Percentiles rank a stretch among this genome's conserved stretches.
Evolutionary conservation across 1,284 basidiomycete genomes (phyloP).

Genomic region (Apiotrichum brassicae): DNA sequence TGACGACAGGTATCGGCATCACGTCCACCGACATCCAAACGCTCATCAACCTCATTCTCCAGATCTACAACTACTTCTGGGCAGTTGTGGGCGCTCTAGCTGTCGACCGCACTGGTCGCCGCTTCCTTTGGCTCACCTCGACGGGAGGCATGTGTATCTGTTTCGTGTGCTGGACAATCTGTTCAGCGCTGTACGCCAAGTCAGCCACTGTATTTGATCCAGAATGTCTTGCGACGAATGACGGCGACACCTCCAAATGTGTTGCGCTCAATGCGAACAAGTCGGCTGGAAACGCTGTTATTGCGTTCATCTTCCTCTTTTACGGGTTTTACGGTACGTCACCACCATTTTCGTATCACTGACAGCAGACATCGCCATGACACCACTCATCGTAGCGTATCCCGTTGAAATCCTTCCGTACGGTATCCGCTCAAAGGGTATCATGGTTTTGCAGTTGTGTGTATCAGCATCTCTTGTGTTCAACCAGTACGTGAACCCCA

Average conservation of each 20-base stretch:
- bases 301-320: slow-evolving; percentile 39
- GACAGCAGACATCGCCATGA: slow-evolving; percentile 20
- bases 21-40: slow-evolving; percentile 56
- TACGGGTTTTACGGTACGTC: slow-evolving; percentile 29
- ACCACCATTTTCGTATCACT: background rate
- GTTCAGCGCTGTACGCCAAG: slow-evolving; percentile 55
- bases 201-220: slow-evolving; percentile 20
- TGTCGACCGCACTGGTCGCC: slow-evolving; percentile 40
- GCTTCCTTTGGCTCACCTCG: slow-evolving; percentile 22
- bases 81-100: slow-evolving; percentile 27
- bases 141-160: slow-evolving; percentile 50
- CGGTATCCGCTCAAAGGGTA: slow-evolving; percentile 64
- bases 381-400: slow-evolving; percentile 41
- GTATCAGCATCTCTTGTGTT: slow-evolving; percentile 40
- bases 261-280: slow-evolving; percentile 13
- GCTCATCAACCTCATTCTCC: slow-evolving; percentile 54
- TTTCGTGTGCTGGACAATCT: slow-evolving; percentile 59
- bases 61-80: slow-evolving; percentile 18
- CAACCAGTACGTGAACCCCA: slow-evolving; percentile 45
- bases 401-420: slow-evolving; percentile 24
- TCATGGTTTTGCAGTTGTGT: slow-evolving; percentile 52
- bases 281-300: slow-evolving; percentile 11
- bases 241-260: slow-evolving; percentile 52
- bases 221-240: slow-evolving; percentile 3
- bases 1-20: slow-evolving; percentile 54